Conservation (phyloP, 495 filamentous ascomycete species). For the Podospora anserina region DNA sequence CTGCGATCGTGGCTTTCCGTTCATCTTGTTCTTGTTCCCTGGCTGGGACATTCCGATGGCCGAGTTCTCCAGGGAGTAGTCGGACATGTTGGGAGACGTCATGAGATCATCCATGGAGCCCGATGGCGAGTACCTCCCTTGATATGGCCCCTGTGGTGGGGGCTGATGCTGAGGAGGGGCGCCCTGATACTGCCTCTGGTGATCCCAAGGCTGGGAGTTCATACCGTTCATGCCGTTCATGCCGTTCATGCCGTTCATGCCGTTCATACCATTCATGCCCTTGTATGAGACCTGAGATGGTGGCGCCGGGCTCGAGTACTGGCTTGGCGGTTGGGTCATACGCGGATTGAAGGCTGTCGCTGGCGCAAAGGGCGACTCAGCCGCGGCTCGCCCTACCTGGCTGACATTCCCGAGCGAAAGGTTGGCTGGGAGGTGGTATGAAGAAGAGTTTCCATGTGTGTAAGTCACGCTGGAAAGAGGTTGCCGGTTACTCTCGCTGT, state of each 20-base stretch:
- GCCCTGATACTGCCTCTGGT: constrained; percentile 14
- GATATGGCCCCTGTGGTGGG: constrained; percentile 16
- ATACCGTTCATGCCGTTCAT: background rate
- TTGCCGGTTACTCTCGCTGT: constrained; percentile 42
- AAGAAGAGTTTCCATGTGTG: constrained; percentile 35
- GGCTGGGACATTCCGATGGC: constrained; percentile 29
- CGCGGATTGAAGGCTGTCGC: constrained; percentile 38
- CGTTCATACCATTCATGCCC: constrained; percentile 19
- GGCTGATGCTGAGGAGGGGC: background rate
- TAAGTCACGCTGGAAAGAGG: constrained; percentile 41
- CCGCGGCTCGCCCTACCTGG: constrained; percentile 27
- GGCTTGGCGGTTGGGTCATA: constrained; percentile 27
- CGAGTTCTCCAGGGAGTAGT: constrained; percentile 42
- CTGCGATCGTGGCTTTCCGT: constrained; percentile 57
- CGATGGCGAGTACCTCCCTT: constrained; percentile 40
- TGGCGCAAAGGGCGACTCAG: constrained; percentile 35
- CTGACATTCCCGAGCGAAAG: constrained; percentile 18
- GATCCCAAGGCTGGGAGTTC: constrained; percentile 1
- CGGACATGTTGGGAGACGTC: constrained; percentile 40
- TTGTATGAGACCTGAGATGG: constrained; percentile 31
- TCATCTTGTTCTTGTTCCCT: constrained; percentile 43
- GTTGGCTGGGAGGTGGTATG: constrained; percentile 37
- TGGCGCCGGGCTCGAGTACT: constrained; percentile 30
- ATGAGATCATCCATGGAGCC: constrained; percentile 50
- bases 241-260: background rate